Evolutionary conservation across 23 red algal genomes (phyloP), one percentile per base, ranked within the genome.

Genomic region (Agarophyton chilense): DNA sequence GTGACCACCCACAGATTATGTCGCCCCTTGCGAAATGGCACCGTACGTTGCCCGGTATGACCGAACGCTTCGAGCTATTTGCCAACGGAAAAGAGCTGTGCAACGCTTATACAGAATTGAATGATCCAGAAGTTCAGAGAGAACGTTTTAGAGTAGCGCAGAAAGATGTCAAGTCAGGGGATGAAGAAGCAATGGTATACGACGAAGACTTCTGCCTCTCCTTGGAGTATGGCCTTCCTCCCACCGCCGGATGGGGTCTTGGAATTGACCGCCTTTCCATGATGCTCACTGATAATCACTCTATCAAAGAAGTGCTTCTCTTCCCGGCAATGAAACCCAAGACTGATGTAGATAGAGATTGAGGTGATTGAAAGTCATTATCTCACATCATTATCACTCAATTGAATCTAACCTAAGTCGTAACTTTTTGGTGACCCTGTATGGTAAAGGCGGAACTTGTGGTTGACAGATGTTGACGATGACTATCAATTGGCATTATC

Each of bases 21-120:
- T 92, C 86, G 18, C 96, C 96, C 36, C 83, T 98, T 5, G 96
- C 96, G 43, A 98, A 98, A 61, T 78, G 84, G 77, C 96, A 98
- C 84, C 96, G 96, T 41, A 46, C 64, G 25, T 36, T 82, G 0
- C 88, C 82, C 2, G 92, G 88, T 12, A 76, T 98, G 77, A 98
- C 96, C 4, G 96, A 98, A 68, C 89, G 96, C 21, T 95, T 98
- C 61, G 96, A 98, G 52, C 92, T 98, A 25, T 98, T 98, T 84
- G 93, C 94, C 18, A 98, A 95, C 52, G 90, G 90, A 34, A 92
- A 88, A 44, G 96, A 98, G 70, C 83, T 98, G 9, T 83, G 77
- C 45, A 98, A 98, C 72, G 96, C 96, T 11, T 98, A 98, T 74
- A 98, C 96, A 56, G 96, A 98, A 81, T 51, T 98, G 43, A 98